phyloP scores from a whole-genome alignment of 768 basidiomycete genomes.

The Termitomyces sp. region DNA sequence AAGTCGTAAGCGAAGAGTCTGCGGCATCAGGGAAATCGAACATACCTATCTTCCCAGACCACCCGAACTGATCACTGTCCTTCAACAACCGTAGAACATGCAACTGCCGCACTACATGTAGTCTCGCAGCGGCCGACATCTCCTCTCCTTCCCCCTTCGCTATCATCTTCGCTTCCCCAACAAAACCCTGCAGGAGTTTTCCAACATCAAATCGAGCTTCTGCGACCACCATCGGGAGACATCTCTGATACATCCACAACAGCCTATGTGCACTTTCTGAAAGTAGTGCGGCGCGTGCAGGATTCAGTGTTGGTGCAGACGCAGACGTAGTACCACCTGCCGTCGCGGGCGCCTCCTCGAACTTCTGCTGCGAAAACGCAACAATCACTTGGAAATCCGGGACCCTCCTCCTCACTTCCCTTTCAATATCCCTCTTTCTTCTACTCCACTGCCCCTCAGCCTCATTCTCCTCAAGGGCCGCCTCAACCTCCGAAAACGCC shows the following conservation, averaged over 20 bases:
- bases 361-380: constrained; percentile 68
- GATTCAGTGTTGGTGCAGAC: constrained; percentile 15
- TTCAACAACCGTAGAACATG: constrained; percentile 75
- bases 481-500: constrained; percentile 44
- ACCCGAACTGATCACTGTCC: constrained; percentile 76
- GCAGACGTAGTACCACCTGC: neutral
- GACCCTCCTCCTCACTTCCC: constrained; percentile 68
- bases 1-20: neutral
- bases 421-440: constrained; percentile 64
- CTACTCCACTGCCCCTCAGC: constrained; percentile 71
- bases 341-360: constrained; percentile 10
- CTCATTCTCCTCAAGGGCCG: constrained; percentile 57
- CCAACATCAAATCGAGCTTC: constrained; percentile 87
- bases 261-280: constrained; percentile 79
- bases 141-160: constrained; percentile 22
- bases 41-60: constrained; percentile 72
- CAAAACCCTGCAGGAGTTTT: constrained; percentile 59
- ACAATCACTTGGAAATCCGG: constrained; percentile 88
- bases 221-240: constrained; percentile 66
- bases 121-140: constrained; percentile 19
- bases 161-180: constrained; percentile 4
- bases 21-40: neutral
- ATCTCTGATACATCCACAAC: constrained; percentile 81
- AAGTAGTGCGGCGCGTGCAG: constrained; percentile 55
- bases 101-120: constrained; percentile 60